These are phyloP conservation scores for Candida tallmaniae DNA, from an alignment of 805 yeast species.

Conservation along the genomic window DNA sequence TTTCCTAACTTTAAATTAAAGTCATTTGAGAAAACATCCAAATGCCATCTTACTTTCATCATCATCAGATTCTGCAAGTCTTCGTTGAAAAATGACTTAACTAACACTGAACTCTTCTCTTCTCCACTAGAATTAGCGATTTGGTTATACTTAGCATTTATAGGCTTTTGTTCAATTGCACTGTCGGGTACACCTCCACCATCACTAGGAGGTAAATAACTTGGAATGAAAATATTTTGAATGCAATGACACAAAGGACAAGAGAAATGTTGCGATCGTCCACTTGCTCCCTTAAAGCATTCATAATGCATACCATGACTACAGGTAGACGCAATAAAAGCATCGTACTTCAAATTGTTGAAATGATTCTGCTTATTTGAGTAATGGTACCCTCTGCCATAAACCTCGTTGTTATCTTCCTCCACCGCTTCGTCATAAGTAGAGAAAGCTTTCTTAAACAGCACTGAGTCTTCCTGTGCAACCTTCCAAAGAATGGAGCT, in stretches of 20 bases:
- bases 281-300: slow-evolving; percentile 35
- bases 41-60: slow-evolving; percentile 6
- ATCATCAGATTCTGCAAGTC: slow-evolving; percentile 4
- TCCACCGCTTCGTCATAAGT: slow-evolving; percentile 14
- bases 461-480: slow-evolving; percentile 8
- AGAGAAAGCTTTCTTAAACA: slow-evolving; percentile 19
- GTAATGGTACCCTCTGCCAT: slow-evolving; percentile 16
- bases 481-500: slow-evolving; percentile 49
- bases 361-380: slow-evolving; percentile 2
- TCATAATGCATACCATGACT: slow-evolving; percentile 50
- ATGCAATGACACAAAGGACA: slow-evolving; percentile 51
- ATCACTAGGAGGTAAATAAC: slow-evolving; percentile 24
- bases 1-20: slow-evolving; percentile 12
- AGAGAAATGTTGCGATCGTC: slow-evolving; percentile 21
- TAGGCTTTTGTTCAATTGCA: slow-evolving; percentile 11
- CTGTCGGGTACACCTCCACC: slow-evolving; percentile 14
- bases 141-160: slow-evolving; percentile 15
- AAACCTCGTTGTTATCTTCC: slow-evolving; percentile 15
- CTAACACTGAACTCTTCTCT: slow-evolving; percentile 23
- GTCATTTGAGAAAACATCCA: slow-evolving; percentile 14
- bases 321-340: slow-evolving; percentile 39
- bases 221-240: slow-evolving; percentile 44
- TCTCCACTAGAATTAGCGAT: slow-evolving; percentile 19
- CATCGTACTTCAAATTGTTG: slow-evolving; percentile 14
- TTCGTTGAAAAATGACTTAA: slow-evolving; percentile 18